These are phyloP conservation scores for Rhizoclosmatium hyalinum DNA, from an alignment of 371 early-diverging fungal species.

Conservation along the genomic window DNA sequence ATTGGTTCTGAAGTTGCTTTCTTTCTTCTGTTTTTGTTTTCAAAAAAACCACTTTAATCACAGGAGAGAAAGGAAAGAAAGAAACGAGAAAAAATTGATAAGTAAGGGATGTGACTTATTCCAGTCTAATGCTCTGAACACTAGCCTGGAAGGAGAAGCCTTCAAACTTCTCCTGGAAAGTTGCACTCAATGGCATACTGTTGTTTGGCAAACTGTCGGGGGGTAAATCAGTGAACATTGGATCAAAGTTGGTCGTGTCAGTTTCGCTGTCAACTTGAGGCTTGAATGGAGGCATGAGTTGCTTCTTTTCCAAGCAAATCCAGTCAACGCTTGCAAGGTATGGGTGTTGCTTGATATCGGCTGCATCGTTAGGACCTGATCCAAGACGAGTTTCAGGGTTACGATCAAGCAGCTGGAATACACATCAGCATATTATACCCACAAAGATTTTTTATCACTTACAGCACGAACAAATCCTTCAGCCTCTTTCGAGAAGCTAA, in stretches of 20 bases:
- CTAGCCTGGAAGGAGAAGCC: constrained; percentile 45
- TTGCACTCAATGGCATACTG: constrained; percentile 43
- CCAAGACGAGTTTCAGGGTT: constrained; percentile 73
- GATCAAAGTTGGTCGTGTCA: constrained; percentile 87
- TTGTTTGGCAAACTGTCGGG: constrained; percentile 46
- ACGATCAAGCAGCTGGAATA: constrained; percentile 68
- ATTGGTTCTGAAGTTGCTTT: too few species aligned
- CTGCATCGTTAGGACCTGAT: constrained; percentile 60
- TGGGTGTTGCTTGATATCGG: constrained; percentile 71
- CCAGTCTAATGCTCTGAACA: constrained; percentile 14
- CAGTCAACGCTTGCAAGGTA: constrained; percentile 76
- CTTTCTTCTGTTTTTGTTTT: too few species aligned
- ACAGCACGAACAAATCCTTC: constrained; percentile 69
- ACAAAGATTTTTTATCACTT: constrained; percentile 25
- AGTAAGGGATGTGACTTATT: too few species aligned
- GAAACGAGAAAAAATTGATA: too few species aligned
- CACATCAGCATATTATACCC: neutral
- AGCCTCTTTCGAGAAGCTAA: constrained; percentile 64
- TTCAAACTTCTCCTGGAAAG: constrained; percentile 49
- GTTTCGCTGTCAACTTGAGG: constrained; percentile 65
- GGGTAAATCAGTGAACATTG: constrained; percentile 50
- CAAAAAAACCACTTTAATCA: too few species aligned
- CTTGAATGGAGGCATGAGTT: constrained; percentile 64
- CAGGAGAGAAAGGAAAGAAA: too few species aligned
- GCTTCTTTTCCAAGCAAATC: constrained; percentile 68